Conservation (phyloP, 306 rosid species). For the Inga leiocalycina region DNA sequence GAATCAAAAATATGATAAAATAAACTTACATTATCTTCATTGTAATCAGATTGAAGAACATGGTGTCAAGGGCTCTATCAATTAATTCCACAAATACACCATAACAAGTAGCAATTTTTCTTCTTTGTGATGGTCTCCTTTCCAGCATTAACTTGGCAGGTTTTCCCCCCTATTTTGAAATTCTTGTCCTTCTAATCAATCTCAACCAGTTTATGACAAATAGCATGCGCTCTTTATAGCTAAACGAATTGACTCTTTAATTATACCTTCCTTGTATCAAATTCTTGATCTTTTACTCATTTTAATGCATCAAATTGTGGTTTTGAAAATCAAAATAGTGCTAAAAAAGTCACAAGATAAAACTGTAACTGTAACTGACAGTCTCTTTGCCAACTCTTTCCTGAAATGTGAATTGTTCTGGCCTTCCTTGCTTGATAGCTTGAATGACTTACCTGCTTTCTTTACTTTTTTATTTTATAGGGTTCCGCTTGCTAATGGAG, state of each 20-base stretch:
- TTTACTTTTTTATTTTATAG: slow-evolving; percentile 49
- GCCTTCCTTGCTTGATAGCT: slow-evolving; percentile 10
- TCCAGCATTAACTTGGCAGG: not conserved
- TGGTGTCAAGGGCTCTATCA: not conserved
- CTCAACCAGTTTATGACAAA: not conserved
- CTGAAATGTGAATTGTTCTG: slow-evolving; percentile 12
- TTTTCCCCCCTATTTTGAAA: not conserved
- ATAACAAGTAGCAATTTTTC: not conserved
- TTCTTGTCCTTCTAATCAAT: slow-evolving; percentile 20
- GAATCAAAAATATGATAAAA: not conserved
- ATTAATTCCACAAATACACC: not conserved
- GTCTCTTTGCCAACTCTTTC: slow-evolving; percentile 14
- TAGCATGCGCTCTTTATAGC: not conserved
- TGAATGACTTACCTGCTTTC: slow-evolving; percentile 12
- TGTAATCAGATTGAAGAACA: not conserved
- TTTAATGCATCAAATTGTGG: not conserved
- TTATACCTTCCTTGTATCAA: slow-evolving; percentile 11
- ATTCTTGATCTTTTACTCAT: not conserved
- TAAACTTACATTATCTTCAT: not conserved
- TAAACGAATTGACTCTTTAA: not conserved
- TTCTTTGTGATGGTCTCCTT: not conserved
- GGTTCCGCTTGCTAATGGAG: slow-evolving; percentile 92
- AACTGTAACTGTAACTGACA: not conserved
- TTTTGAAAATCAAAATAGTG: slow-evolving; percentile 13
- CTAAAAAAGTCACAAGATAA: not conserved